A percentile compares a stretch with the other conserved stretches of the same genome.
phyloP scores from a whole-genome alignment of 2,329 filamentous ascomycete species.

The Trichoderma lentiforme region DNA sequence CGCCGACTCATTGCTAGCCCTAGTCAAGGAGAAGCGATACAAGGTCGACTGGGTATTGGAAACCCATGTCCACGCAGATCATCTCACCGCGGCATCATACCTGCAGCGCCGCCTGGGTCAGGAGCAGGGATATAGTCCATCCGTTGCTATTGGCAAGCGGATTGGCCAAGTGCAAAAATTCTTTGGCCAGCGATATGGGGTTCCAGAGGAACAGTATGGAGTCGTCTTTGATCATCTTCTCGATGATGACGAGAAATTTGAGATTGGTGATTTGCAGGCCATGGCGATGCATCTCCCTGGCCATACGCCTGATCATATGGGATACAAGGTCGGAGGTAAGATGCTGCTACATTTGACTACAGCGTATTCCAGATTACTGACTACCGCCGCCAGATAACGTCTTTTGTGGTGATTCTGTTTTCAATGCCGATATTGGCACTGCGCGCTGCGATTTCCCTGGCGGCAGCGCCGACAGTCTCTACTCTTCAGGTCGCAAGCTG shows the following conservation, averaged over 20 bases:
- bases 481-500: slow-evolving; percentile 40
- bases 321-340: slow-evolving; percentile 52
- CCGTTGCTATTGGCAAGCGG: slow-evolving; percentile 53
- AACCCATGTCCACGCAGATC: slow-evolving; percentile 61
- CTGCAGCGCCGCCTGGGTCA: slow-evolving; percentile 45
- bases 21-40: slow-evolving; percentile 45
- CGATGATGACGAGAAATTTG: slow-evolving; percentile 51
- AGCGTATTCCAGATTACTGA: background rate
- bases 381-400: slow-evolving; percentile 35
- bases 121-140: slow-evolving; percentile 35
- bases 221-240: slow-evolving; percentile 52
- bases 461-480: slow-evolving; percentile 44
- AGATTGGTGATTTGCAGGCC: slow-evolving; percentile 45
- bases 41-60: slow-evolving; percentile 53
- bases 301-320: slow-evolving; percentile 59
- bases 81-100: slow-evolving; percentile 57
- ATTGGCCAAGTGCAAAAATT: slow-evolving; percentile 50
- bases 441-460: slow-evolving; percentile 56
- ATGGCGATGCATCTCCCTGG: slow-evolving; percentile 55
- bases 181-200: slow-evolving; percentile 48
- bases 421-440: slow-evolving; percentile 50
- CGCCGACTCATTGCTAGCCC: slow-evolving; percentile 50
- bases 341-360: accelerated
- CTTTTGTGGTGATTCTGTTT: slow-evolving; percentile 53
- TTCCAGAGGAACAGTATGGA: slow-evolving; percentile 41